A percentile compares a stretch with the other conserved stretches of the same genome.
phyloP scores from a whole-genome alignment of 768 basidiomycete genomes.

The Russula compacta region DNA sequence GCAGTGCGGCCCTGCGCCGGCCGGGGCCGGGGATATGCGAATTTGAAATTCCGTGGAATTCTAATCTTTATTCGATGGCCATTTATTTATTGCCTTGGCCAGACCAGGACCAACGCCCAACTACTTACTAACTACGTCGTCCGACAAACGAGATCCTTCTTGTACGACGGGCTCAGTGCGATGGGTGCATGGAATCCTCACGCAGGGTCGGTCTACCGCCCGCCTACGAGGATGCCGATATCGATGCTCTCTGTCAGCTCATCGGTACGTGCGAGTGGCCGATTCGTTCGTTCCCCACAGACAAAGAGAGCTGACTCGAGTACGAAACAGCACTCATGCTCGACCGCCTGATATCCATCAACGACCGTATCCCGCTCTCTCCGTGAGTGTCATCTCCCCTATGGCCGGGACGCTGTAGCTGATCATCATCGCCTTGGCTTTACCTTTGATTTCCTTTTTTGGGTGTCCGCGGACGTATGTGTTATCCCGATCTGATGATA shows the following conservation, averaged over 20 bases:
- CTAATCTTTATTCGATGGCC: not conserved
- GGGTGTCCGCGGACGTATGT: not conserved
- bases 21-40: not conserved
- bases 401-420: conserved; percentile 13
- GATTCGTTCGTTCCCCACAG: too few species aligned
- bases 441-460: not conserved
- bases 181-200: conserved; percentile 80
- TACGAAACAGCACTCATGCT: conserved; percentile 80
- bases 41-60: conserved; percentile 6
- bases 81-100: too few species aligned
- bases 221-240: conserved; percentile 74
- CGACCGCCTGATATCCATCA: conserved; percentile 87
- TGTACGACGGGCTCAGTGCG: conserved; percentile 37
- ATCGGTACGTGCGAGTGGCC: conserved; percentile 51
- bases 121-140: not conserved
- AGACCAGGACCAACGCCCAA: too few species aligned
- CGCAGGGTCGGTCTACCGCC: conserved; percentile 72
- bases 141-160: not conserved
- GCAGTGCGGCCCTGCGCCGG: not conserved
- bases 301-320: not conserved
- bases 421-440: not conserved
- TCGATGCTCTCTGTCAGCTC: conserved; percentile 78
- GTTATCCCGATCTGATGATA: not conserved
- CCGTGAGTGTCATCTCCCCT: conserved; percentile 38
- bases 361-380: conserved; percentile 88